phyloP scores from a whole-genome alignment of 345 rosid genomes.

The Erucastrum elatum region DNA sequence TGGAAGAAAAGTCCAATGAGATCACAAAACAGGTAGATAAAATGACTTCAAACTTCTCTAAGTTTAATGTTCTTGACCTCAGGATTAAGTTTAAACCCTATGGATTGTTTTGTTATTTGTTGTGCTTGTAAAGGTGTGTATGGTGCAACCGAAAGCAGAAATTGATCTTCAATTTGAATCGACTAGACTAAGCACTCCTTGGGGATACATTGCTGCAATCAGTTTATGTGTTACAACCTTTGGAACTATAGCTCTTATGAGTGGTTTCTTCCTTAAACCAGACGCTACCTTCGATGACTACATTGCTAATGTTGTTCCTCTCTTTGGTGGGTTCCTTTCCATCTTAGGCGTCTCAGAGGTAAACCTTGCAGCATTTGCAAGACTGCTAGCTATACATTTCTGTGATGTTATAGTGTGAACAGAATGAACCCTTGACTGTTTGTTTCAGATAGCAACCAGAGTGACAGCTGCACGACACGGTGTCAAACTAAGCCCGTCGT shows the following conservation, averaged over 20 bases:
- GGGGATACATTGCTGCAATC: conserved; percentile 75
- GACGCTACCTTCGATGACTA: conserved; percentile 86
- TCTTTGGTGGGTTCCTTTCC: conserved; percentile 77
- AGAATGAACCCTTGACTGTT: background rate
- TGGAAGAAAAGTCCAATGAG: background rate
- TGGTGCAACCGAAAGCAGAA: conserved; percentile 88
- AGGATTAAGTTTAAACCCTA: too few relatives aligned
- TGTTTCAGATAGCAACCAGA: conserved; percentile 75
- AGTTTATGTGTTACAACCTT: conserved; percentile 71
- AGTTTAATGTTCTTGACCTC: too few relatives aligned
- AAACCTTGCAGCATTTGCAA: background rate
- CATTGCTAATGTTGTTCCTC: conserved; percentile 71
- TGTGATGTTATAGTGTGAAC: background rate
- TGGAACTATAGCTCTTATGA: conserved; percentile 86
- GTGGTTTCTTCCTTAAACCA: conserved; percentile 91
- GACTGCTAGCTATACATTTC: background rate
- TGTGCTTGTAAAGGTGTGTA: conserved; percentile 64
- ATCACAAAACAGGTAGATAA: too few relatives aligned
- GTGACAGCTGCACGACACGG: conserved; percentile 70
- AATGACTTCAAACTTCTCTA: too few relatives aligned
- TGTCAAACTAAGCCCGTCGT: conserved; percentile 84
- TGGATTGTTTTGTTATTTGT: conserved; percentile 8
- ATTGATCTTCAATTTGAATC: conserved; percentile 86
- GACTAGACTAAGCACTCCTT: conserved; percentile 82
- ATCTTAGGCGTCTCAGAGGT: conserved; percentile 95